Percentiles rank a stretch among this genome's conserved stretches.
phyloP scores from a whole-genome alignment of 768 basidiomycete species.

The Amanita jacksonii region DNA sequence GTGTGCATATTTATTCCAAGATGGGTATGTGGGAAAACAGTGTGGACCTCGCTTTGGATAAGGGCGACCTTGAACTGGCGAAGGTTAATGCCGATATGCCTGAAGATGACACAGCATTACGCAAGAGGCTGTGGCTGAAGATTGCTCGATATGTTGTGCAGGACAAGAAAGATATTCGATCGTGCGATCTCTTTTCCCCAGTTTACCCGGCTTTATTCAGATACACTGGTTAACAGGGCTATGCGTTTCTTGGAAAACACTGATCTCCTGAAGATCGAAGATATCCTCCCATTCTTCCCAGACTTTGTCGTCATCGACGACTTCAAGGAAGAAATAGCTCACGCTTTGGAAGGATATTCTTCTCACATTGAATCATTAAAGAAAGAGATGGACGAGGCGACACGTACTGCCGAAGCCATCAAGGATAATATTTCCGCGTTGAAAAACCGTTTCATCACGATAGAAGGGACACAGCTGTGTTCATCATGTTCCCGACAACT shows the following conservation, averaged over 20 bases:
- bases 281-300: slow-evolving; percentile 98
- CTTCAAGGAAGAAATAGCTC: slow-evolving; percentile 98
- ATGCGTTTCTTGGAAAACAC: slow-evolving; percentile 97
- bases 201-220: slow-evolving; percentile 2
- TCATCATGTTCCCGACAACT: slow-evolving; percentile 69
- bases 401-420: slow-evolving; percentile 84
- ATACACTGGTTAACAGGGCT: slow-evolving; percentile 44
- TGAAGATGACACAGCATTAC: slow-evolving; percentile 75
- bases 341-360: slow-evolving; percentile 90
- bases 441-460: slow-evolving; percentile 84
- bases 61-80: slow-evolving; percentile 91
- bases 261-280: slow-evolving; percentile 92
- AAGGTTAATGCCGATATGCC: slow-evolving; percentile 94
- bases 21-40: slow-evolving; percentile 97
- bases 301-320: slow-evolving; percentile 99
- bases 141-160: slow-evolving; percentile 98
- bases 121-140: slow-evolving; percentile 97
- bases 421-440: slow-evolving; percentile 83
- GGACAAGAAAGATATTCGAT: slow-evolving; percentile 96
- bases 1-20: slow-evolving; percentile 94
- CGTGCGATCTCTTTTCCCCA: slow-evolving; percentile 44
- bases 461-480: slow-evolving; percentile 82
- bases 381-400: slow-evolving; percentile 94
- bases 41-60: slow-evolving; percentile 89
- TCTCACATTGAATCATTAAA: slow-evolving; percentile 85